These are phyloP conservation scores for Mycena crocata DNA, from an alignment of 768 basidiomycete genomes.

Conservation along the genomic window DNA sequence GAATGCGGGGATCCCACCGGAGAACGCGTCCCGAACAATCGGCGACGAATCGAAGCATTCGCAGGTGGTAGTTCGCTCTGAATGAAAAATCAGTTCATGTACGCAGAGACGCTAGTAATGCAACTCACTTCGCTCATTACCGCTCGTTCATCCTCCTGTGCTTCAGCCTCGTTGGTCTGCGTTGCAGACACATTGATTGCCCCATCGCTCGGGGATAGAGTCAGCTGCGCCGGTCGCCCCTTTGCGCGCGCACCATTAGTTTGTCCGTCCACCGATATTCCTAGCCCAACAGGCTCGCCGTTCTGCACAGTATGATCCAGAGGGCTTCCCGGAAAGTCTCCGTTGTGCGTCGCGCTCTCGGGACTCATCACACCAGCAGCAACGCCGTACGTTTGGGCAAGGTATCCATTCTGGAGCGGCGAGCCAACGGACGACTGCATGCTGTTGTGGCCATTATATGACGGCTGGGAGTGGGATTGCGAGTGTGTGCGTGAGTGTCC, in stretches of 20 bases:
- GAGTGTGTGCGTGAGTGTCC: slow-evolving; percentile 56
- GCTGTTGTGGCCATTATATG: slow-evolving; percentile 51
- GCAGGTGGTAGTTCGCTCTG: slow-evolving; percentile 65
- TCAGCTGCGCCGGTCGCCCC: slow-evolving; percentile 62
- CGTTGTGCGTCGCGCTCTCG: slow-evolving; percentile 32
- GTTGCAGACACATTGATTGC: slow-evolving; percentile 60
- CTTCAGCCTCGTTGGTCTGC: slow-evolving; percentile 46
- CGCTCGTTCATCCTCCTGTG: slow-evolving; percentile 64
- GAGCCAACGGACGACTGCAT: slow-evolving; percentile 33
- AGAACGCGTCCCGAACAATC: slow-evolving; percentile 61
- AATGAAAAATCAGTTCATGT: slow-evolving; percentile 1
- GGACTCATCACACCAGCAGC: slow-evolving; percentile 41
- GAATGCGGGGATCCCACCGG: slow-evolving; percentile 27
- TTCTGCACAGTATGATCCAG: not conserved
- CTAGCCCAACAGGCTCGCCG: slow-evolving; percentile 25
- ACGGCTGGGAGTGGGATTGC: slow-evolving; percentile 58
- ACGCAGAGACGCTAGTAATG: slow-evolving; percentile 8
- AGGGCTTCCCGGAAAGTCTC: slow-evolving; percentile 29
- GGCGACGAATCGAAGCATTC: slow-evolving; percentile 53
- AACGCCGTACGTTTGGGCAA: slow-evolving; percentile 36
- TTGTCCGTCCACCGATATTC: slow-evolving; percentile 22
- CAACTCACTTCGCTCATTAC: slow-evolving; percentile 76
- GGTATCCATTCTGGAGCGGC: slow-evolving; percentile 30
- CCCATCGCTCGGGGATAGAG: slow-evolving; percentile 72
- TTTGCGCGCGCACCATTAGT: slow-evolving; percentile 41